Conservation (phyloP, 2,329 filamentous ascomycete species). For the Ophiostoma montium region DNA sequence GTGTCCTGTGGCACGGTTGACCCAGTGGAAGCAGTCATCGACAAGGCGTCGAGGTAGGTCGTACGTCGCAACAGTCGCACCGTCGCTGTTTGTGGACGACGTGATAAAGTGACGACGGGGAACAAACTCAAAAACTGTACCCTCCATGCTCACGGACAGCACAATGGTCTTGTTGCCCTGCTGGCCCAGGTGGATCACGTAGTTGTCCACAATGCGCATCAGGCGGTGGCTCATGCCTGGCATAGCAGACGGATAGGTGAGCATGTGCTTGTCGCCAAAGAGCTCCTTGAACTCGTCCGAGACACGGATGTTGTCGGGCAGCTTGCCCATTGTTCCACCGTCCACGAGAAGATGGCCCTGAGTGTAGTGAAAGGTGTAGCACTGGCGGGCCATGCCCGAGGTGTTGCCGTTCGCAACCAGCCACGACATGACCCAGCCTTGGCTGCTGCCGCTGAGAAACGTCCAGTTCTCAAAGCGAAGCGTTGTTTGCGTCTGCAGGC, state of each 20-base stretch:
- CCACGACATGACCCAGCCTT: conserved; percentile 3
- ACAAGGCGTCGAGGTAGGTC: conserved; percentile 40
- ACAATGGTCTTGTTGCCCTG: conserved; percentile 27
- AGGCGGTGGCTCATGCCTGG: conserved; percentile 37
- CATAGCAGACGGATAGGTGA: conserved; percentile 36
- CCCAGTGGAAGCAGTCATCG: conserved; percentile 43
- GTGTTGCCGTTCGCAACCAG: neutral
- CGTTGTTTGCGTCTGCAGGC: neutral
- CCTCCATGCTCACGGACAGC: neutral
- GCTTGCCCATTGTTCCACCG: conserved; percentile 23
- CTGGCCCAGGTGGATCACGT: conserved; percentile 38
- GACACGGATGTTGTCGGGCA: conserved; percentile 36
- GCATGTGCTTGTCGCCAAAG: conserved; percentile 37
- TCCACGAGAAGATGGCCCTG: conserved; percentile 25
- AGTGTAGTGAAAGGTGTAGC: conserved; percentile 22
- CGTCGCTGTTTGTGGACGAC: neutral
- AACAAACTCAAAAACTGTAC: conserved; percentile 2
- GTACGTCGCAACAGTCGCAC: conserved; percentile 20
- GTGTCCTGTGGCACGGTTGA: conserved; percentile 26
- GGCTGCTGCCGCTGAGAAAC: neutral
- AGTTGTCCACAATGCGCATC: neutral
- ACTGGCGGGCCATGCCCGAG: conserved; percentile 4
- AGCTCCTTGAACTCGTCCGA: conserved; percentile 30
- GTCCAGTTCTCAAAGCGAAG: neutral
- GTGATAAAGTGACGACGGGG: conserved; percentile 7